These are phyloP conservation scores for Amanita muscaria DNA, from an alignment of 768 basidiomycete species.

Conservation along the genomic window DNA sequence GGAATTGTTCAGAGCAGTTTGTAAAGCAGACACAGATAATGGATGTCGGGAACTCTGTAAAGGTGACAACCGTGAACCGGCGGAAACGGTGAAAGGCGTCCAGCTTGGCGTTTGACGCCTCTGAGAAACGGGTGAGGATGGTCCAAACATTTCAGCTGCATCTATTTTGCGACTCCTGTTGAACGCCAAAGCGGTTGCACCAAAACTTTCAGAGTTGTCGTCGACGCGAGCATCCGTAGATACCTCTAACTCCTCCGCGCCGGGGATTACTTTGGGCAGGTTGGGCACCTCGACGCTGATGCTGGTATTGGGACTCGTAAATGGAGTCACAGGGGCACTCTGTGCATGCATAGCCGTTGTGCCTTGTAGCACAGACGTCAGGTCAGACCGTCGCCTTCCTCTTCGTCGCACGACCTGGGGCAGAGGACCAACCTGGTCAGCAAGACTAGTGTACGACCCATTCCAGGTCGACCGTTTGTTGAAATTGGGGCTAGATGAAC, in stretches of 20 bases:
- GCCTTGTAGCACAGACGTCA: constrained; percentile 36
- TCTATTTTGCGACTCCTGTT: constrained; percentile 42
- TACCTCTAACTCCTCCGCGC: constrained; percentile 16
- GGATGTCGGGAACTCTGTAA: constrained; percentile 56
- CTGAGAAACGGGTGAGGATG: constrained; percentile 8
- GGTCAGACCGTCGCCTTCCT: constrained; percentile 47
- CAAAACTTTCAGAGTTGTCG: constrained; percentile 35
- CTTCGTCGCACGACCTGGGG: constrained; percentile 33
- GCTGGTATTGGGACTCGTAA: constrained; percentile 5
- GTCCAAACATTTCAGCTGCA: constrained; percentile 42
- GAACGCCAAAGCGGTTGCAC: constrained; percentile 51
- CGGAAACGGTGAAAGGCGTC: constrained; percentile 26
- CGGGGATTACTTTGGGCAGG: constrained; percentile 25
- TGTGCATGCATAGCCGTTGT: constrained; percentile 18
- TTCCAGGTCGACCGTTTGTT: constrained; percentile 71
- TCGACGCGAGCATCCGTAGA: constrained; percentile 13
- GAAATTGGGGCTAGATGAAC: constrained; percentile 17
- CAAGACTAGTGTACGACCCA: constrained; percentile 50
- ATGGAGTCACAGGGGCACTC: constrained; percentile 31
- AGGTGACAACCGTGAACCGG: constrained; percentile 55
- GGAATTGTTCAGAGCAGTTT: constrained; percentile 54
- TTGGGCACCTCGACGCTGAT: constrained; percentile 8
- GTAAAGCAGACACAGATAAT: constrained; percentile 55
- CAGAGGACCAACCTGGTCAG: constrained; percentile 38
- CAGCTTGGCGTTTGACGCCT: constrained; percentile 24